phyloP scores from a whole-genome alignment of 306 rosid species.

The Cicer yamashitae region DNA sequence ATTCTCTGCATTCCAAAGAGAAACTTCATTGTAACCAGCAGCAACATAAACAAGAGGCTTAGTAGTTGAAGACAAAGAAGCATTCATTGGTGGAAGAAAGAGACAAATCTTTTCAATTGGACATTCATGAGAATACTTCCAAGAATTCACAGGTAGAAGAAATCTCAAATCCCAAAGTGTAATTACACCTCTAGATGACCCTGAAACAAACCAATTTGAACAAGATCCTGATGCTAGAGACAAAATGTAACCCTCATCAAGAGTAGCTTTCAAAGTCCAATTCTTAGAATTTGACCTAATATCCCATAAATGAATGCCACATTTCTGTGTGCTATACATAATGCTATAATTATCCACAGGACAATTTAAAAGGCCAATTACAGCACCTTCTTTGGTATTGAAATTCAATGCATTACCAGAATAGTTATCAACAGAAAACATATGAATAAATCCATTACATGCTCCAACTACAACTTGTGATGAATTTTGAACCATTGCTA shows the following conservation, averaged over 20 bases:
- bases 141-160: constrained; percentile 82
- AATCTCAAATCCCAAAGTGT: constrained; percentile 98
- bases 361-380: constrained; percentile 69
- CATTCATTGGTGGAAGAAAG: constrained; percentile 79
- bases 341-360: constrained; percentile 65
- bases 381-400: constrained; percentile 87
- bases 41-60: constrained; percentile 97
- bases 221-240: constrained; percentile 80
- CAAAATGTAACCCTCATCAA: constrained; percentile 86
- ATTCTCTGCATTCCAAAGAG: constrained; percentile 99
- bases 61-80: constrained; percentile 68
- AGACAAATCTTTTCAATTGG: constrained; percentile 91
- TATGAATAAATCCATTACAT: constrained; percentile 88
- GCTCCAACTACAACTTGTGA: constrained; percentile 93
- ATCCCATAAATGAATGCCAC: constrained; percentile 98
- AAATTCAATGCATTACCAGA: constrained; percentile 83
- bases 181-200: constrained; percentile 91
- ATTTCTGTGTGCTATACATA: constrained; percentile 92
- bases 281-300: constrained; percentile 75
- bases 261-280: constrained; percentile 79
- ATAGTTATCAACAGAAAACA: constrained; percentile 91
- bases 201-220: constrained; percentile 97
- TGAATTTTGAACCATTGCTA: constrained; percentile 81
- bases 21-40: constrained; percentile 94
- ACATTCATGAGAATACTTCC: constrained; percentile 86